Evolutionary conservation across 2,329 filamentous ascomycete species (phyloP), one percentile per base, ranked within the genome.

Genomic region (Arthrobotrys musiformis): DNA sequence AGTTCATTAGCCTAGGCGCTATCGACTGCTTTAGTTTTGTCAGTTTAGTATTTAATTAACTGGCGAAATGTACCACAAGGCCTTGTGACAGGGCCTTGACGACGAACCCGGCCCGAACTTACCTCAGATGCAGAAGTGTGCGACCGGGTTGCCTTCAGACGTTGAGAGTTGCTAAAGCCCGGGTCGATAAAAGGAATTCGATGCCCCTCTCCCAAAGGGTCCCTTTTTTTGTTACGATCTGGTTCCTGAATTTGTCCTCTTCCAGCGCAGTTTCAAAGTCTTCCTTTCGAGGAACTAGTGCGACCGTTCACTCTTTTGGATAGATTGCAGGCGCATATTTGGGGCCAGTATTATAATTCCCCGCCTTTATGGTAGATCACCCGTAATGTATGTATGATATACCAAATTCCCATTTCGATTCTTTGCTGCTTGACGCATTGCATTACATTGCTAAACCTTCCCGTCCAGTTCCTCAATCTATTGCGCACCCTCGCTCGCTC

Each of bases 61-160:
- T 66, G 50, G 66, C 26, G 60, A 62, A 33, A 24, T 58, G 48
- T 26, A 61, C 52, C 22, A 44, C 67, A 24, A 77, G 52, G 66
- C 68, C 77, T 79, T 77, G 79, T 58, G 72, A 76, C 72, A 76
- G 60, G 70, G 64, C 64, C 72, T 52, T 70, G 64, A 66, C 64
- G 40, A 61, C 64, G 8, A 76, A 64, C 56, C 56, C 72, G 64
- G 64, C 56, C 64, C 64, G 72, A 76, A 76, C 60, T 76, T 76
- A 69, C 58, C 72, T 69, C 70, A 64, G 46, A 42, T 50, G 48
- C 54, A 72, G 48, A 62, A 54, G 58, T 62, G 44, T 52, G 66
- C 24, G 30, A 42, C 24, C 52, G 15, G 44, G 58, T 26, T 24
- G 37, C 60, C 44, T 66, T 70, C 73, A 77, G 60, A 70, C 73